A percentile compares a stretch with the other conserved stretches of the same genome.
phyloP scores from a whole-genome alignment of 2,329 filamentous ascomycete genomes.

The Aureobasidium lini region DNA sequence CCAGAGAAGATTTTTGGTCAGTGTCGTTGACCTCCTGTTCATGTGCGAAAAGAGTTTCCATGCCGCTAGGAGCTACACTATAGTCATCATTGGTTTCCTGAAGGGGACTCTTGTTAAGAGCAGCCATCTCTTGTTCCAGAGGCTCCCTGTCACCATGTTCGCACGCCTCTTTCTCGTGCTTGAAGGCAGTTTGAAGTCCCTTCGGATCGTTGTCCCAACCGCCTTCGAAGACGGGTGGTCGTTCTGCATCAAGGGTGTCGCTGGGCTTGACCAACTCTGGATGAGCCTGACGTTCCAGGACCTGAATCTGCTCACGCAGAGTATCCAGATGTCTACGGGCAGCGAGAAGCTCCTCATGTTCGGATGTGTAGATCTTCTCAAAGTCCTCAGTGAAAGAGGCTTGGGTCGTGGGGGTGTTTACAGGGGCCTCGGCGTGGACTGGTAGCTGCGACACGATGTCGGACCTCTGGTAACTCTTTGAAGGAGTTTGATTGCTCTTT shows the following conservation, averaged over 20 bases:
- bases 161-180: conserved; percentile 3
- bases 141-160: neutral
- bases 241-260: neutral
- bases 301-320: conserved; percentile 4
- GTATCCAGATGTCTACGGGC: conserved; percentile 1
- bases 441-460: neutral
- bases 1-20: conserved; percentile 12
- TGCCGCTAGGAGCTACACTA: conserved; percentile 33
- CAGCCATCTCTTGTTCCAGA: conserved; percentile 18
- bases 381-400: neutral
- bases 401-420: neutral
- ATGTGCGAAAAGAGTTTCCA: conserved; percentile 42
- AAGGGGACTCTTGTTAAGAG: conserved; percentile 1
- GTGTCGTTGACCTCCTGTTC: conserved; percentile 25
- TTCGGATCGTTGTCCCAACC: conserved; percentile 3
- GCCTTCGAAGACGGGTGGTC: conserved; percentile 7
- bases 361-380: neutral
- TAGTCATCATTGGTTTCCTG: conserved; percentile 12
- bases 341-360: conserved; percentile 6
- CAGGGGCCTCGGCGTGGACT: neutral
- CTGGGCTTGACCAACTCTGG: neutral
- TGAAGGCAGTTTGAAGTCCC: conserved; percentile 7
- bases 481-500: neutral
- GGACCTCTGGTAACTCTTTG: neutral
- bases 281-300: conserved; percentile 5